phyloP scores from a whole-genome alignment of 352 stramenopile genomes.

The Pythium vanterpoolii region DNA sequence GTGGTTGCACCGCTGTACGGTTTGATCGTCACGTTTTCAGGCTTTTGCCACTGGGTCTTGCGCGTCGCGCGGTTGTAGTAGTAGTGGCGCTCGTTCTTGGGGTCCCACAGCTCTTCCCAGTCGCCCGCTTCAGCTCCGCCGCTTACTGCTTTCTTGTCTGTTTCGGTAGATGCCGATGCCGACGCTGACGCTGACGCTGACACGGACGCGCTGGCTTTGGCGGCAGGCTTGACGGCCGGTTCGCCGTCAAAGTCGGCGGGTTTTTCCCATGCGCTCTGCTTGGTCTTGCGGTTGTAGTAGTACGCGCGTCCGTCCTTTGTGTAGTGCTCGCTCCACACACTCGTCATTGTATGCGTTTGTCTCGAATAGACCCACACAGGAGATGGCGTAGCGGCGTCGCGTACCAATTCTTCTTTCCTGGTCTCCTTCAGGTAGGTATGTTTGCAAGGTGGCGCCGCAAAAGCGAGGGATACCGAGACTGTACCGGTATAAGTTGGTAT shows the following conservation, averaged over 20 bases:
- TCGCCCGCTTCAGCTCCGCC: constrained; percentile 25
- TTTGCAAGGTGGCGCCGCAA: neutral
- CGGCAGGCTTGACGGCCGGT: constrained; percentile 16
- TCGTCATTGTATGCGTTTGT: constrained; percentile 12
- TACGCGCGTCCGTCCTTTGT: constrained; percentile 85
- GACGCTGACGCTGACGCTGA: neutral
- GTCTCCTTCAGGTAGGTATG: neutral
- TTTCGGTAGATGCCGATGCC: neutral
- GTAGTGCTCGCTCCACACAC: constrained; percentile 79
- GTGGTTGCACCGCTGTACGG: constrained; percentile 35
- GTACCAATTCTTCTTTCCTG: neutral
- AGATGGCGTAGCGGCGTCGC: neutral
- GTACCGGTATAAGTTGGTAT: constrained; percentile 2
- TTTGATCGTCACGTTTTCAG: constrained; percentile 74
- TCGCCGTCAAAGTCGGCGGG: constrained; percentile 74
- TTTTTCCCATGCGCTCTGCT: constrained; percentile 87
- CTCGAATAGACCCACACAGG: neutral
- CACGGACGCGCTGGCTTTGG: neutral
- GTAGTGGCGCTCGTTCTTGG: constrained; percentile 82
- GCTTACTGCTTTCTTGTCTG: constrained; percentile 18
- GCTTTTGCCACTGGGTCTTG: constrained; percentile 82
- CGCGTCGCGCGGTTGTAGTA: constrained; percentile 82
- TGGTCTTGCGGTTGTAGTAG: constrained; percentile 87
- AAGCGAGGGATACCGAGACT: constrained; percentile 9
- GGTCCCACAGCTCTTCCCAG: constrained; percentile 87